A percentile compares a stretch with the other conserved stretches of the same genome.
Conservation (phyloP, 2,329 filamentous ascomycete genomes). For the Neofusicoccum parvum region DNA sequence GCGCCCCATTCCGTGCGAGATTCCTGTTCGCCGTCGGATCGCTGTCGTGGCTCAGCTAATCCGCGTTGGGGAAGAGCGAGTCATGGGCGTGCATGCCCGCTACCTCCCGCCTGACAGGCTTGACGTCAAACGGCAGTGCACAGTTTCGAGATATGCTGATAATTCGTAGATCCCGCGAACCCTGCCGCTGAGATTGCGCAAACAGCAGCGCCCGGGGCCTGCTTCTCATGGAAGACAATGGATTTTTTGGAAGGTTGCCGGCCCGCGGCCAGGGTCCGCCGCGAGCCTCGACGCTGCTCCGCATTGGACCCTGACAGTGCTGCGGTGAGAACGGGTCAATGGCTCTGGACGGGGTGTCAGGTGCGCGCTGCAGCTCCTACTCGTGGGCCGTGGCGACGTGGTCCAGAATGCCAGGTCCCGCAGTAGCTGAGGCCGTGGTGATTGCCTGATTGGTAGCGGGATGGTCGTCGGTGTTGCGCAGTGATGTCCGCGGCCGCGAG, state of each 20-base stretch:
- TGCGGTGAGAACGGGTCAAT: constrained; percentile 2
- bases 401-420: constrained; percentile 12
- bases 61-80: background rate
- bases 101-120: background rate
- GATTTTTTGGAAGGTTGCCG: background rate
- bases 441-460: background rate
- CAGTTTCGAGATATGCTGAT: background rate
- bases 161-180: constrained; percentile 10
- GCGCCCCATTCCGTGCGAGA: constrained; percentile 1
- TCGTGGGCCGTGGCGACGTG: constrained; percentile 5
- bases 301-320: background rate
- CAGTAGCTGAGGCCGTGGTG: background rate
- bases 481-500: background rate
- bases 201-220: background rate
- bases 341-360: background rate
- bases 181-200: constrained; percentile 7
- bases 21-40: constrained; percentile 3
- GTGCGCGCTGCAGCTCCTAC: background rate
- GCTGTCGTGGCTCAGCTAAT: constrained; percentile 2
- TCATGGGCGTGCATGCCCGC: background rate
- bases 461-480: background rate
- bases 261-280: background rate
- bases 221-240: background rate
- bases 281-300: background rate
- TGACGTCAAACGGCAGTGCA: constrained; percentile 3